Evolutionary conservation across 2,329 filamentous ascomycete species (phyloP), one percentile per base, ranked within the genome.

Genomic region (Falciphora oryzae): DNA sequence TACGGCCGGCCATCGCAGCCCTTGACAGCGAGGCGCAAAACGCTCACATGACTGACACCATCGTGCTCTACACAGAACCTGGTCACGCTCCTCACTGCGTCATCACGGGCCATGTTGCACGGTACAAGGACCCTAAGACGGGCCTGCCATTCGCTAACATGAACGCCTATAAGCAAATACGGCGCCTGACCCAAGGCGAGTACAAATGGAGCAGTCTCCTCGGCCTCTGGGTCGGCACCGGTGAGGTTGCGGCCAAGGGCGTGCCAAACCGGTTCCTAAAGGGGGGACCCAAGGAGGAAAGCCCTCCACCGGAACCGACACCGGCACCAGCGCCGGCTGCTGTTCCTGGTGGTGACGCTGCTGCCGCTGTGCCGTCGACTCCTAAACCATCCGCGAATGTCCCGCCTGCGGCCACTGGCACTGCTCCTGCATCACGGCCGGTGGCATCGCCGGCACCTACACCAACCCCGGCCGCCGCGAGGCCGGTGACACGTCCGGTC

Each of bases 91-190:
- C 83, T 22, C 80, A 89, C 38, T 99, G 95, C 75, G 89, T 88
- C 61, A 93, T 98, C 73, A 97, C 92, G 1, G 90, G 89, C 71
- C 85, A 89, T 63, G 86, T 89, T 5, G 95, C 94, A 16, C 87
- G 87, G 64, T 98, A 96, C 75, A 85, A 88, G 29, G 95, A 99
- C 74, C 92, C 93, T 0, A 84, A 85, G 69, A 98, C 94, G 0
- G 91, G 91, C 0, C 82, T 98, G 22, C 86, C 89, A 0, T 99
- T 94, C 76, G 84, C 86, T 68, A 94, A 94, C 73, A 80, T 86
- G 58, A 85, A 89, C 67, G 93, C 93, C 0, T 97, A 93, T 77
- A 87, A 87, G 70, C 88, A 96, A 74, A 89, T 98, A 59, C 89
- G 91, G 71, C 86, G 89, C 64, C 82, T 96, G 18, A 78, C 86